These are phyloP conservation scores for Candida boleticola DNA, from an alignment of 805 yeast species.

Conservation along the genomic window DNA sequence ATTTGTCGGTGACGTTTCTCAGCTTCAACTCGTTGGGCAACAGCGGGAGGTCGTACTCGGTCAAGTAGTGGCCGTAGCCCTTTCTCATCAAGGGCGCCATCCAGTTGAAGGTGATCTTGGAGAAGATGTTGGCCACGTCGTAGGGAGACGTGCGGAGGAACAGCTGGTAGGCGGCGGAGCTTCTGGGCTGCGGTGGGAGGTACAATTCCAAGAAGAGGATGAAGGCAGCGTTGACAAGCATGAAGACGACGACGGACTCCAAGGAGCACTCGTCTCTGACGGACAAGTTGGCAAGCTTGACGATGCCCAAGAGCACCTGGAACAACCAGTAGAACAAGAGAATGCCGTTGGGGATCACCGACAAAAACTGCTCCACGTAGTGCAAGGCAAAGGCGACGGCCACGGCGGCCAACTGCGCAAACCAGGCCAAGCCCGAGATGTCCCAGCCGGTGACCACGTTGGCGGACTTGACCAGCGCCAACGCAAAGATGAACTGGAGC, in stretches of 20 bases:
- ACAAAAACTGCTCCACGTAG: constrained; percentile 68
- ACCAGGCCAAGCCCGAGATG: constrained; percentile 24
- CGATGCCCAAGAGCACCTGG: constrained; percentile 44
- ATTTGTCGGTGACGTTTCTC: constrained; percentile 43
- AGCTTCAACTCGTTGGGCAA: constrained; percentile 70
- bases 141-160: constrained; percentile 41
- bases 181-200: constrained; percentile 31
- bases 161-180: constrained; percentile 21
- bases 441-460: constrained; percentile 12
- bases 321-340: constrained; percentile 77
- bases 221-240: constrained; percentile 37
- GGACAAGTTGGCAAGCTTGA: constrained; percentile 41
- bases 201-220: constrained; percentile 44
- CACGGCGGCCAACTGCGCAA: constrained; percentile 38
- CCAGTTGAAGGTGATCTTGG: constrained; percentile 83
- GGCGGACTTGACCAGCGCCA: neutral
- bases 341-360: constrained; percentile 62
- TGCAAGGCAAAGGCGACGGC: constrained; percentile 56
- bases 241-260: constrained; percentile 27
- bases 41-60: constrained; percentile 69
- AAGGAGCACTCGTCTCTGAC: constrained; percentile 31
- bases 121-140: constrained; percentile 66
- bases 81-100: constrained; percentile 80
- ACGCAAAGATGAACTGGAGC: constrained; percentile 26
- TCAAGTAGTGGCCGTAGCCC: constrained; percentile 63